These are phyloP conservation scores for Hibiscus trionum DNA, from an alignment of 345 rosid species.

Conservation along the genomic window DNA sequence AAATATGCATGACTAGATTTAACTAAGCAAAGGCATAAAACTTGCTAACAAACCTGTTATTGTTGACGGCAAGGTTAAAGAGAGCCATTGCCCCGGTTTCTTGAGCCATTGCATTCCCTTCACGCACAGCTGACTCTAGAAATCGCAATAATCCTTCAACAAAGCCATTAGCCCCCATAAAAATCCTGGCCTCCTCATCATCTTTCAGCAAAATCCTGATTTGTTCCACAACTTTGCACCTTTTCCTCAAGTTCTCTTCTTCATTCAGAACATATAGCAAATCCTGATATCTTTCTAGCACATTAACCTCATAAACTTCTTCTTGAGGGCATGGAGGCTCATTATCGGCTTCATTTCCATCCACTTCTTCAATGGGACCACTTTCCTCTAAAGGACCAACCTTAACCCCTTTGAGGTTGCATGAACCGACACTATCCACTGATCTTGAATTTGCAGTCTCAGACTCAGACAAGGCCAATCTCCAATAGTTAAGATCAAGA, in stretches of 20 bases:
- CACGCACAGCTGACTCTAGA: constrained; percentile 51
- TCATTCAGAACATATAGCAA: constrained; percentile 51
- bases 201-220: constrained; percentile 71
- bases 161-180: constrained; percentile 85
- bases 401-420: constrained; percentile 48
- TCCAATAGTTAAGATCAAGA: constrained; percentile 85
- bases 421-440: constrained; percentile 35
- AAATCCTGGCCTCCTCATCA: constrained; percentile 88
- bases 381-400: constrained; percentile 71
- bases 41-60: constrained; percentile 63
- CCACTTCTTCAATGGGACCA: constrained; percentile 37
- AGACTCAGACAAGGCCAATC: constrained; percentile 62
- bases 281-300: constrained; percentile 41
- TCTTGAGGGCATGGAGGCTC: constrained; percentile 13
- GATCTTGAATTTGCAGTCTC: constrained; percentile 67
- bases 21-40: not conserved
- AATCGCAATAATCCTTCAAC: constrained; percentile 66
- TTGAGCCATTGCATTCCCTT: constrained; percentile 43
- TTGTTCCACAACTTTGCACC: constrained; percentile 60
- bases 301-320: constrained; percentile 36
- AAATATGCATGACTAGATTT: not conserved
- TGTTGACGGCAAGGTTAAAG: constrained; percentile 91
- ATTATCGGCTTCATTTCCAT: constrained; percentile 30
- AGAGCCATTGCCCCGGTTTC: constrained; percentile 92
- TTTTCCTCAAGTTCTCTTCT: constrained; percentile 37